phyloP scores from a whole-genome alignment of 2,329 filamentous ascomycete genomes.

The Anthostomella pinea region DNA sequence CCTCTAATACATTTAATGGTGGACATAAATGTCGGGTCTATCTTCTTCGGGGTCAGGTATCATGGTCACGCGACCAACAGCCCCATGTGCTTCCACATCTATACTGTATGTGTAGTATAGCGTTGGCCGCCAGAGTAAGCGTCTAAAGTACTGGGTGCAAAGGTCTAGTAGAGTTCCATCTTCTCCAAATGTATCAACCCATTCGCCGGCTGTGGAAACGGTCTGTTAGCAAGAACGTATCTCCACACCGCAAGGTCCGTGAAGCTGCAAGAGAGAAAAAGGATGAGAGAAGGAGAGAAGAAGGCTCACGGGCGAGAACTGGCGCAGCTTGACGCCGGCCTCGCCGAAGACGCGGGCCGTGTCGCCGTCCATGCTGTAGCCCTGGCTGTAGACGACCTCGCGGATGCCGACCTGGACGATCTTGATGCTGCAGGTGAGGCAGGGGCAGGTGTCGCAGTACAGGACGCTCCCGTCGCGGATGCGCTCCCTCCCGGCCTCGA shows the following conservation, averaged over 20 bases:
- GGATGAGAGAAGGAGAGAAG: conserved; percentile 4
- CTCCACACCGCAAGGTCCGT: neutral
- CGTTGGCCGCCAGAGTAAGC: too few species aligned
- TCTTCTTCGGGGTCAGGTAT: too few species aligned
- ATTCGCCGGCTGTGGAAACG: conserved; percentile 45
- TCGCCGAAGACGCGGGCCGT: conserved; percentile 79
- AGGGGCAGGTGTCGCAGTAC: conserved; percentile 96
- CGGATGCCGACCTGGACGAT: conserved; percentile 94
- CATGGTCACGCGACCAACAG: too few species aligned
- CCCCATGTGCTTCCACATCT: too few species aligned
- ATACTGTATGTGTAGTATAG: too few species aligned
- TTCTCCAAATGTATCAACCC: conserved; percentile 53
- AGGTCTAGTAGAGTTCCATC: conserved; percentile 23
- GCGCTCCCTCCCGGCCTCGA: conserved; percentile 89
- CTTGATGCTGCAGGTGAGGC: conserved; percentile 96
- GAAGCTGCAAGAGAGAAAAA: conserved; percentile 2
- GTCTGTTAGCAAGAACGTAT: conserved; percentile 13
- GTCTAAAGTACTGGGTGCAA: neutral
- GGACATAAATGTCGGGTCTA: too few species aligned
- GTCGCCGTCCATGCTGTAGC: conserved; percentile 90
- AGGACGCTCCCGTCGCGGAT: conserved; percentile 79
- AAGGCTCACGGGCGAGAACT: conserved; percentile 76
- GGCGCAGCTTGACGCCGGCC: conserved; percentile 79
- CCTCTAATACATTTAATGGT: too few species aligned
- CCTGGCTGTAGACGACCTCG: conserved; percentile 91